Percentiles rank a stretch among this genome's conserved stretches.
Evolutionary conservation across 73 alveolate species (phyloP).

Genomic region (Effrenium voratum): DNA sequence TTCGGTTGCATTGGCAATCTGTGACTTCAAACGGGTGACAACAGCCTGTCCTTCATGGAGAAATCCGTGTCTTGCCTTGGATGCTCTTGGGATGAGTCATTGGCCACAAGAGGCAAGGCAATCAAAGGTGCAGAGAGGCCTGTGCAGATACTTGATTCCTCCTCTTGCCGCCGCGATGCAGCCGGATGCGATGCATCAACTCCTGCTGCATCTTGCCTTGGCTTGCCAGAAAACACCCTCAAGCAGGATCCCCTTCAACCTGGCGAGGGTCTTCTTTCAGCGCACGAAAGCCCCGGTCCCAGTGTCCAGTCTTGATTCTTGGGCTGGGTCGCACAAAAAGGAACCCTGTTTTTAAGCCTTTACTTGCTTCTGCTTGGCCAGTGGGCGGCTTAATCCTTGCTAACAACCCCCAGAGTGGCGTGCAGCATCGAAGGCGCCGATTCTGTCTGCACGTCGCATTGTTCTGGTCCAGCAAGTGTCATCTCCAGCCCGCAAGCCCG

Average conservation of each 20-base stretch:
- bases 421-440: too few relatives aligned
- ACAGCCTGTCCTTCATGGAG: constrained; percentile 43
- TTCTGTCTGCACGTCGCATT: too few relatives aligned
- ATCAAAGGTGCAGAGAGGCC: too few relatives aligned
- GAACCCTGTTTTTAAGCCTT: neutral
- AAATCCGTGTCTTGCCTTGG: constrained; percentile 75
- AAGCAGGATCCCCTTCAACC: neutral
- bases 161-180: neutral
- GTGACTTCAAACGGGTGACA: neutral
- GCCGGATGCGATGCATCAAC: constrained; percentile 93
- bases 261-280: neutral
- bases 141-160: neutral
- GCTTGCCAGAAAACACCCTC: too few relatives aligned
- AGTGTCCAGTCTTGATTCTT: neutral
- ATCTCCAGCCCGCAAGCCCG: too few relatives aligned
- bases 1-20: too few relatives aligned
- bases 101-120: too few relatives aligned
- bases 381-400: too few relatives aligned
- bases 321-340: neutral
- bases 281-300: neutral
- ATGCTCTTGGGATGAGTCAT: neutral
- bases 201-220: constrained; percentile 91
- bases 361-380: too few relatives aligned
- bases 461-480: too few relatives aligned
- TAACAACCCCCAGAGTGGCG: too few relatives aligned